Evolutionary conservation across 2,329 filamentous ascomycete genomes (phyloP).

Genomic region (Aspergillus sp.): DNA sequence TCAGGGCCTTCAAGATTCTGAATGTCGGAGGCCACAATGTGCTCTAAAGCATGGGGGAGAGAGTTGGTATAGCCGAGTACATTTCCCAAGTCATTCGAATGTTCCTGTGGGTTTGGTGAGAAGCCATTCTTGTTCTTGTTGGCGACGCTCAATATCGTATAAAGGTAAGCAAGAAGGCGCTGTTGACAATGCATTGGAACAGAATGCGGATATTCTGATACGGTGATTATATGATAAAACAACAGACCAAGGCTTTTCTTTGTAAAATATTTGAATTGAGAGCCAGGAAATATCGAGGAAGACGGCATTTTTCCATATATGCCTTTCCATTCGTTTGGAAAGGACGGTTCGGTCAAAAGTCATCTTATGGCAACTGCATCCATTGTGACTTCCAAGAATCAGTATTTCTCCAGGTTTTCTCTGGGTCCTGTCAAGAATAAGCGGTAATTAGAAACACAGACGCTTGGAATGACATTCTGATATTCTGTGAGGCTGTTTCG

Average conservation of each 20-base stretch:
- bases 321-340: too few species aligned
- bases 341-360: too few species aligned
- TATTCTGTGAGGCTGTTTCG: too few species aligned
- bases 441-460: too few species aligned
- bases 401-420: too few species aligned
- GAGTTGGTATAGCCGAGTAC: background rate
- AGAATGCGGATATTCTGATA: background rate
- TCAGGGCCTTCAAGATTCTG: background rate
- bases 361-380: too few species aligned
- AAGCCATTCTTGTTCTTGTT: background rate
- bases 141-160: background rate
- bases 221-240: background rate
- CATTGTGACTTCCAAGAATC: too few species aligned
- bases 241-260: background rate
- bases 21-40: background rate
- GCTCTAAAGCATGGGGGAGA: background rate
- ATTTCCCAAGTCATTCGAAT: background rate
- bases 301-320: too few species aligned
- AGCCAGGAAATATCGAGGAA: background rate
- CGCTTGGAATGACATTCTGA: too few species aligned
- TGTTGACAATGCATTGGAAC: slow-evolving; percentile 3
- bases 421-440: too few species aligned
- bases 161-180: slow-evolving; percentile 1
- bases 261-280: background rate
- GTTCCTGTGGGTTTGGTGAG: background rate